phyloP scores from a whole-genome alignment of 371 early-diverging fungal genomes.

The Saksenaea vasiformis region DNA sequence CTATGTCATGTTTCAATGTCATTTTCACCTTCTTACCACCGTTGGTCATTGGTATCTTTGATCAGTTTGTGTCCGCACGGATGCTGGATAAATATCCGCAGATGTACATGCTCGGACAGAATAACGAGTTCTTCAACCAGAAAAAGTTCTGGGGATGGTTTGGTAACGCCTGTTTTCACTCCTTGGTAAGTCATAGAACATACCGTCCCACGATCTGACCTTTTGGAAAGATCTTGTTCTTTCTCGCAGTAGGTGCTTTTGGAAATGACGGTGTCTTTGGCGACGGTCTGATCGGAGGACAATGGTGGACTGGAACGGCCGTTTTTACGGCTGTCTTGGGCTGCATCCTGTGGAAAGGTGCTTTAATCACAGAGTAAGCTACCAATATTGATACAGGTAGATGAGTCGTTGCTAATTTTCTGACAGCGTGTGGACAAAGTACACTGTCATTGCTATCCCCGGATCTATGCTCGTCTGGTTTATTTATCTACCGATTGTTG shows the following conservation, averaged over 20 bases:
- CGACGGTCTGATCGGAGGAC: conserved; percentile 71
- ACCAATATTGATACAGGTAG: not conserved
- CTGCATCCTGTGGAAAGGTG: conserved; percentile 83
- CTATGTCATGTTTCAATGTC: conserved; percentile 89
- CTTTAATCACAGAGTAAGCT: conserved; percentile 77
- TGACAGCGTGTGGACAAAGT: conserved; percentile 82
- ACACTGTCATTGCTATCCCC: conserved; percentile 79
- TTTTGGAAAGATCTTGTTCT: conserved; percentile 58
- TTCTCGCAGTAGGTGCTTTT: conserved; percentile 61
- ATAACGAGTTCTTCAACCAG: conserved; percentile 90
- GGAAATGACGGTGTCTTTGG: conserved; percentile 60
- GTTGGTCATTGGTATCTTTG: conserved; percentile 89
- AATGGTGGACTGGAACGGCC: conserved; percentile 79
- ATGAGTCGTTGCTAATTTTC: not conserved
- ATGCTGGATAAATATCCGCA: conserved; percentile 96
- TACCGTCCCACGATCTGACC: not conserved
- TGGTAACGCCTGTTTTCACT: conserved; percentile 91
- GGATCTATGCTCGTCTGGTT: conserved; percentile 90
- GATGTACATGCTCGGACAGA: conserved; percentile 94
- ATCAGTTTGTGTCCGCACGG: conserved; percentile 89
- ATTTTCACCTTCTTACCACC: conserved; percentile 91
- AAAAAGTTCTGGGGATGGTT: conserved; percentile 95
- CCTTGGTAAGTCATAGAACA: conserved; percentile 50
- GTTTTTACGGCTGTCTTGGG: conserved; percentile 80
- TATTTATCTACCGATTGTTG: conserved; percentile 84